Base-by-base conservation (phyloP, 2,329 filamentous ascomycete species). In the Penicillium crustosum region DNA sequence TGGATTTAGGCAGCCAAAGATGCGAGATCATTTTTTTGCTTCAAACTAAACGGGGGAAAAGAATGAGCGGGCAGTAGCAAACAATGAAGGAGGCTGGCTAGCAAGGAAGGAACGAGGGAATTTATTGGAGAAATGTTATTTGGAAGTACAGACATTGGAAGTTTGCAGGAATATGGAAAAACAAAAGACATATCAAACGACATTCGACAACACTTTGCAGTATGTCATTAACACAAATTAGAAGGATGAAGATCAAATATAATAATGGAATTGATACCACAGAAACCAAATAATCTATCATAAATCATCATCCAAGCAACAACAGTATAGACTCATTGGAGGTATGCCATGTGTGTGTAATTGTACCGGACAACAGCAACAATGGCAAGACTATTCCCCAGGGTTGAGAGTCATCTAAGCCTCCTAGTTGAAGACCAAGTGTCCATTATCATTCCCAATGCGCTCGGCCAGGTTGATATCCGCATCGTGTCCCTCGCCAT, bases 381-480 rank as follows among this genome's bases (percentile, higher is more conserved):
- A 25, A 35, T 21, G 39, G 27, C 21, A 23, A n/a, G 19, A 2
- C n/a, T 25, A 12, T 4, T 12, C 15, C 27, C n/a, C 23, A 43
- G 4, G 8, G 15, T 9, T 27, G 4, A 21, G 17, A 9, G 21
- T 17, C 17, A 4, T 19, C 6, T 25, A 19, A 23, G 2, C 3
- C 19, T 10, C 8, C 17, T 53, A 52, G 25, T 41, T 31, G 36
- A 74, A 79, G 54, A 60, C 51, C 58, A 84, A 75, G 1, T 58
- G 29, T n/a, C 84, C 84, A 63, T 82, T 68, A 21, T 79, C 64
- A 72, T 86, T 86, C 58, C 71, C 70, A 53, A 87, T 77, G 58
- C 81, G 75, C 78, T 85, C 82, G 3, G 78, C 69, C 6, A 87
- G 77, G 75, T 87, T 86, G 62, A 86, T 61, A 63, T 86, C 78